Conservation (phyloP, 805 yeast genomes). For the Metschnikowia lochheadii region DNA sequence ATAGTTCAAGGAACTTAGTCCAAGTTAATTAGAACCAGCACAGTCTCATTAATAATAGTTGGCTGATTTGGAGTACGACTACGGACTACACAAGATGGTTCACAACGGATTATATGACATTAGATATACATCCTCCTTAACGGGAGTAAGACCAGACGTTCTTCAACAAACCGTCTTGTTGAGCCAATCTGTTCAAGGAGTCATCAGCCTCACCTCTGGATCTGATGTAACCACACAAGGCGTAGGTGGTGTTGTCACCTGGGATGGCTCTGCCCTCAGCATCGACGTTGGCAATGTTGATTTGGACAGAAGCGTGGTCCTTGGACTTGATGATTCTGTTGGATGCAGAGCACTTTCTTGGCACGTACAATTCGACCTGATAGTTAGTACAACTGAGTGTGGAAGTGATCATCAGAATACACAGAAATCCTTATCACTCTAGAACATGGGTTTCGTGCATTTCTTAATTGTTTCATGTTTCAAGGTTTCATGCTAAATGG, state of each 20-base stretch:
- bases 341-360: slow-evolving; percentile 99
- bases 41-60: no score
- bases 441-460: no score
- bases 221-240: slow-evolving; percentile 96
- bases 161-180: slow-evolving; percentile 96
- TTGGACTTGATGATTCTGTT: slow-evolving; percentile 99
- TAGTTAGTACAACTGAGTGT: slow-evolving; percentile 27
- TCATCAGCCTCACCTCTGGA: slow-evolving; percentile 99
- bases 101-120: slow-evolving; percentile 18
- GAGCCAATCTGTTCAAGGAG: slow-evolving; percentile 98
- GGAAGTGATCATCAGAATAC: not conserved
- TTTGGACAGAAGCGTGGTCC: slow-evolving; percentile 99
- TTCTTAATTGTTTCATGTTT: no score
- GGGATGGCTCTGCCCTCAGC: slow-evolving; percentile 93
- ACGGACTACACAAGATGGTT: not conserved
- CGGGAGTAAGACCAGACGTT: slow-evolving; percentile 95
- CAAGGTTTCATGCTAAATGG: no score
- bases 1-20: no score
- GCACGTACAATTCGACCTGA: slow-evolving; percentile 99
- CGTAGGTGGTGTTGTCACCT: slow-evolving; percentile 90
- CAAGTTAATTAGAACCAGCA: no score
- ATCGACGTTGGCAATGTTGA: slow-evolving; percentile 97
- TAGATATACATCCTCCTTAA: slow-evolving; percentile 43
- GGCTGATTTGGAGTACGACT: no score
- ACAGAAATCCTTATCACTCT: no score